These are phyloP conservation scores for Talaromyces stipitatus DNA, from an alignment of 495 filamentous ascomycete species.

Conservation along the genomic window DNA sequence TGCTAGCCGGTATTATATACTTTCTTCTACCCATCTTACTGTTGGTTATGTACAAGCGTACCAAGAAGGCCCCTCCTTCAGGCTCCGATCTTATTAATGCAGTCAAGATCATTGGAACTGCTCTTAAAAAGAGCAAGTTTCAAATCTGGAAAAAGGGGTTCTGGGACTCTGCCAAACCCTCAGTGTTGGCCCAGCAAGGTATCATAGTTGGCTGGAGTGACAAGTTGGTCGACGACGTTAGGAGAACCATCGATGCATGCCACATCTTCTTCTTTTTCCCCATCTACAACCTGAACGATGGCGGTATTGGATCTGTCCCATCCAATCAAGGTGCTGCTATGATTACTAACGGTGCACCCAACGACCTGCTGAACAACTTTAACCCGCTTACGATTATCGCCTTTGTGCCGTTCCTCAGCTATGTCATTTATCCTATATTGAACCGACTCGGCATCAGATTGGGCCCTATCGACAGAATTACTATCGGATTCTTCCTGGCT, in stretches of 20 bases:
- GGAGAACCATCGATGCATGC: constrained; percentile 39
- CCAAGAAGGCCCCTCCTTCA: constrained; percentile 40
- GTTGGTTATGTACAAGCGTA: constrained; percentile 36
- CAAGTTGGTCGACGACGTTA: constrained; percentile 40
- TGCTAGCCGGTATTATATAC: constrained; percentile 39
- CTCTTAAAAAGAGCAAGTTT: constrained; percentile 48
- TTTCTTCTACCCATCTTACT: constrained; percentile 46
- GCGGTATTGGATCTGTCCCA: constrained; percentile 35
- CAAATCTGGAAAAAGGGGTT: constrained; percentile 50
- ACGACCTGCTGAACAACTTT: constrained; percentile 64
- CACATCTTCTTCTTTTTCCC: constrained; percentile 49
- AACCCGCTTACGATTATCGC: constrained; percentile 62
- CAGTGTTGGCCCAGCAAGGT: constrained; percentile 41
- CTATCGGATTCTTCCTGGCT: constrained; percentile 54
- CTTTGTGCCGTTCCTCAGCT: constrained; percentile 55
- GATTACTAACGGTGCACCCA: constrained; percentile 59
- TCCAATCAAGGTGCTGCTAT: constrained; percentile 54
- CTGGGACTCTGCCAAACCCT: constrained; percentile 60
- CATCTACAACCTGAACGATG: constrained; percentile 43
- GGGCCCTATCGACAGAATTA: constrained; percentile 59
- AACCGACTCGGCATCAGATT: constrained; percentile 47
- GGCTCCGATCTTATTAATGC: constrained; percentile 49
- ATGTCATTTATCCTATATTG: constrained; percentile 54
- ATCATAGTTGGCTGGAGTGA: constrained; percentile 40
- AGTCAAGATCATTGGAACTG: constrained; percentile 44